Evolutionary conservation across 441 rosid species (phyloP).

Genomic region (Daphne laureola): DNA sequence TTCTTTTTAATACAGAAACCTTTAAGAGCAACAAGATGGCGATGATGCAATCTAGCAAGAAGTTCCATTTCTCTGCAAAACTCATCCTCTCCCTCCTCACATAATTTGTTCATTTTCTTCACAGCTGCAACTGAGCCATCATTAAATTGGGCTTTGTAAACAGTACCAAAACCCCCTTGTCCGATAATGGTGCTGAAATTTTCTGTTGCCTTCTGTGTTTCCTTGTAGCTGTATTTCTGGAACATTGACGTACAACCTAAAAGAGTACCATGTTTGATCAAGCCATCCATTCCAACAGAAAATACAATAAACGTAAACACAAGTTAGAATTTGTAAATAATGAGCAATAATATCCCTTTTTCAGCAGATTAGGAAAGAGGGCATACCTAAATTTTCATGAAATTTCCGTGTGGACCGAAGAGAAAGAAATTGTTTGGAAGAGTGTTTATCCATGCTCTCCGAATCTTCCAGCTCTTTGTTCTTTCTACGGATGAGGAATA

Average conservation of each 20-base stretch:
- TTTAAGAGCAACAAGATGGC: constrained; percentile 83
- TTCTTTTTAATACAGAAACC: constrained; percentile 75
- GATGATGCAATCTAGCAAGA: constrained; percentile 90
- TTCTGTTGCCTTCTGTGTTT: constrained; percentile 67
- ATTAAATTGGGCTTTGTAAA: constrained; percentile 65
- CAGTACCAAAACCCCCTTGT: constrained; percentile 90
- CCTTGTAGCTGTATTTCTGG: constrained; percentile 69
- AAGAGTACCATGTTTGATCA: constrained; percentile 9
- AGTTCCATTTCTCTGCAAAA: constrained; percentile 92
- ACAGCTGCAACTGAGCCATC: constrained; percentile 68
- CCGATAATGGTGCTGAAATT: constrained; percentile 61
- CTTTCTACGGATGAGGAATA: constrained; percentile 66
- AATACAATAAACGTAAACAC: not conserved
- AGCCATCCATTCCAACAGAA: not conserved
- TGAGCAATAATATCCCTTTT: not conserved
- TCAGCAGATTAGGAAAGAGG: not conserved
- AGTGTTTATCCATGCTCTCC: constrained; percentile 36
- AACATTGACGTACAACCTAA: constrained; percentile 66
- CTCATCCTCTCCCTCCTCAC: constrained; percentile 69
- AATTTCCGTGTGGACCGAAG: constrained; percentile 47
- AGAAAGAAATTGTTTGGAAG: constrained; percentile 47
- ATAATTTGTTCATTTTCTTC: constrained; percentile 67
- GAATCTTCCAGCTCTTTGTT: constrained; percentile 58
- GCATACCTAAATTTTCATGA: constrained; percentile 49
- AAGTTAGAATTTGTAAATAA: constrained; percentile 2